These are phyloP conservation scores for Porphyrellus cyaneotinctus DNA, from an alignment of 768 basidiomycete genomes.

Conservation along the genomic window DNA sequence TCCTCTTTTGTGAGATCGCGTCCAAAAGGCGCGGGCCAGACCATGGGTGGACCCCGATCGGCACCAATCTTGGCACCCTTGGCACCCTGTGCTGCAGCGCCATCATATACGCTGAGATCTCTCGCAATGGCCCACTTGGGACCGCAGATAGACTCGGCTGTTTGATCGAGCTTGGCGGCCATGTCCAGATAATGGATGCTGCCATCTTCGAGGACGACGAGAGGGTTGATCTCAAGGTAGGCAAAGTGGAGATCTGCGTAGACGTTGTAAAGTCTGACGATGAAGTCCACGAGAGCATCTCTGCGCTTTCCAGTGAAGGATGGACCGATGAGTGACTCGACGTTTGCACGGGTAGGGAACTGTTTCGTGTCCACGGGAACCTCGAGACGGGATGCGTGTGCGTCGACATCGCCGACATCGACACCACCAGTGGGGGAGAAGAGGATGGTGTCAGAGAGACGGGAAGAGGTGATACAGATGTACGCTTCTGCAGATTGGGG, in stretches of 20 bases:
- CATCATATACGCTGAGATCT: constrained; percentile 74
- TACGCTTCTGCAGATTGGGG: constrained; percentile 94
- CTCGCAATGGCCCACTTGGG: constrained; percentile 99
- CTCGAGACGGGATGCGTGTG: constrained; percentile 88
- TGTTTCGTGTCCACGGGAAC: constrained; percentile 60
- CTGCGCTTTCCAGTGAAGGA: constrained; percentile 84
- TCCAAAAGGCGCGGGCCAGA: constrained; percentile 93
- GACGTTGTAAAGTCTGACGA: constrained; percentile 91
- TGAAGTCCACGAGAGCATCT: constrained; percentile 91
- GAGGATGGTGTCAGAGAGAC: constrained; percentile 93
- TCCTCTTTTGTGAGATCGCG: constrained; percentile 98
- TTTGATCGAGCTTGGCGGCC: constrained; percentile 99
- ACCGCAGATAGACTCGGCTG: constrained; percentile 95
- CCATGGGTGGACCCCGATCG: constrained; percentile 98
- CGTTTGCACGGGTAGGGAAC: constrained; percentile 80
- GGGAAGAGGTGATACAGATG: constrained; percentile 94
- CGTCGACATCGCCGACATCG: constrained; percentile 97
- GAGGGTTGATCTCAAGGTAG: constrained; percentile 99
- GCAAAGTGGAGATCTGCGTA: constrained; percentile 99
- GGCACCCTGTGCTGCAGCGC: constrained; percentile 30
- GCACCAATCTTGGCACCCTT: constrained; percentile 58
- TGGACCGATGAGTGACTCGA: constrained; percentile 70
- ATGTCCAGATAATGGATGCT: constrained; percentile 96
- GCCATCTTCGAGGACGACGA: constrained; percentile 82
- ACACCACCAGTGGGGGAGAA: constrained; percentile 99